These are phyloP conservation scores for Cryphonectria carpinicola DNA, from an alignment of 2,329 filamentous ascomycete genomes.

Conservation along the genomic window DNA sequence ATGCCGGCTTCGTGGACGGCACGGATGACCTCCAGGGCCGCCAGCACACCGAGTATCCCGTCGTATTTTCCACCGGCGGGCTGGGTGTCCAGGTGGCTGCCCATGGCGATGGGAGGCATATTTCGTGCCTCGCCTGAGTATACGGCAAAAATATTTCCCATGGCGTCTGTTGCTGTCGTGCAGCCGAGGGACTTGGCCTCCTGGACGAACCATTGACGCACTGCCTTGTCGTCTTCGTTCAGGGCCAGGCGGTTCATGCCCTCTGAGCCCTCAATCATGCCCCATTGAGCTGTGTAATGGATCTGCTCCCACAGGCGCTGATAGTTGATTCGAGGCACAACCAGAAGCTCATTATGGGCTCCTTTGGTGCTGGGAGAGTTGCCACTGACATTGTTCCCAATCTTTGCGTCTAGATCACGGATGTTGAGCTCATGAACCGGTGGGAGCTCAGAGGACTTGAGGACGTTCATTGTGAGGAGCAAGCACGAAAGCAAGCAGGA, in stretches of 20 bases:
- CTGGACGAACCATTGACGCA: slow-evolving; percentile 31
- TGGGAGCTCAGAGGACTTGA: background rate
- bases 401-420: background rate
- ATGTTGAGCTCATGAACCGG: background rate
- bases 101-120: slow-evolving; percentile 66
- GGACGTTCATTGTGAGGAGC: background rate
- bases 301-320: background rate
- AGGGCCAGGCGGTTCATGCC: slow-evolving; percentile 1
- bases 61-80: slow-evolving; percentile 65
- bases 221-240: slow-evolving; percentile 28
- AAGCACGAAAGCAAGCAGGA: background rate
- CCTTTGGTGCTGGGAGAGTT: background rate
- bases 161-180: slow-evolving; percentile 29
- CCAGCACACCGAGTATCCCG: slow-evolving; percentile 70
- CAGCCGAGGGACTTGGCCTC: slow-evolving; percentile 30
- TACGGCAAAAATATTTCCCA: slow-evolving; percentile 41
- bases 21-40: slow-evolving; percentile 68
- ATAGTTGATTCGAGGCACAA: background rate
- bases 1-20: slow-evolving; percentile 65
- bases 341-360: background rate
- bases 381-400: background rate
- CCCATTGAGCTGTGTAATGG: background rate
- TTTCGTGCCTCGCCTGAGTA: slow-evolving; percentile 61
- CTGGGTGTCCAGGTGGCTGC: slow-evolving; percentile 64
- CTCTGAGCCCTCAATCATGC: background rate